Conservation (phyloP, 2,329 filamentous ascomycete genomes). For the Fonsecaea monophora region DNA sequence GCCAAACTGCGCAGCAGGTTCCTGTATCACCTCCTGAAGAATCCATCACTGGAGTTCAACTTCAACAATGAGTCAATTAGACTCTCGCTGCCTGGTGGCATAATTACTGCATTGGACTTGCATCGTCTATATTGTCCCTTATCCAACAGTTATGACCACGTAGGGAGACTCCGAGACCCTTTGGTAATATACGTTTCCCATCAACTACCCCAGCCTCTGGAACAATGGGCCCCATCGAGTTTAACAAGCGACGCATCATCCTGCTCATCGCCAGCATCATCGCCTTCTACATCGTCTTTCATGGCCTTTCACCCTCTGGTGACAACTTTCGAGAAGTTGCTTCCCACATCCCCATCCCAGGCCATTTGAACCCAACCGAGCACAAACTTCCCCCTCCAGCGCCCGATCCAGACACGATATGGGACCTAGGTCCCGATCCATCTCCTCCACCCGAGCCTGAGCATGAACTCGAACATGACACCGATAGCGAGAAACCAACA, state of each 20-base stretch:
- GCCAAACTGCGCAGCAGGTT: background rate
- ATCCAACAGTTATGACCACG: background rate
- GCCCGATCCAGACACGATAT: slow-evolving; percentile 32
- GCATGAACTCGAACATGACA: slow-evolving; percentile 2
- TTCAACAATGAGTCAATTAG: background rate
- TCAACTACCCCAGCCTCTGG: background rate
- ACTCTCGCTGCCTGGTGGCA: background rate
- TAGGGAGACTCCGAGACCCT: background rate
- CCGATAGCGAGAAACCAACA: slow-evolving; percentile 4
- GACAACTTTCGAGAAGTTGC: slow-evolving; percentile 22
- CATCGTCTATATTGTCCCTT: background rate
- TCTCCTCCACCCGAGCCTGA: slow-evolving; percentile 11
- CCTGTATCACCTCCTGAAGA: slow-evolving; percentile 3
- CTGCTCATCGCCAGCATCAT: slow-evolving; percentile 36
- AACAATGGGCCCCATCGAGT: slow-evolving; percentile 39
- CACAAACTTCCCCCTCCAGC: slow-evolving; percentile 23
- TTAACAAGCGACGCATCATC: slow-evolving; percentile 40
- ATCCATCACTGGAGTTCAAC: background rate
- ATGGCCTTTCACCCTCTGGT: slow-evolving; percentile 30
- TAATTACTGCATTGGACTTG: background rate
- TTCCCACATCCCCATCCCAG: slow-evolving; percentile 30
- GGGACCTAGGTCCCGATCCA: slow-evolving; percentile 27
- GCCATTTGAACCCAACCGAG: slow-evolving; percentile 24
- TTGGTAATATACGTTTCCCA: background rate
- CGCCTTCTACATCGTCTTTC: slow-evolving; percentile 38